These are phyloP conservation scores for Monilinia polystroma DNA, from an alignment of 2,329 filamentous ascomycete species.

Conservation along the genomic window DNA sequence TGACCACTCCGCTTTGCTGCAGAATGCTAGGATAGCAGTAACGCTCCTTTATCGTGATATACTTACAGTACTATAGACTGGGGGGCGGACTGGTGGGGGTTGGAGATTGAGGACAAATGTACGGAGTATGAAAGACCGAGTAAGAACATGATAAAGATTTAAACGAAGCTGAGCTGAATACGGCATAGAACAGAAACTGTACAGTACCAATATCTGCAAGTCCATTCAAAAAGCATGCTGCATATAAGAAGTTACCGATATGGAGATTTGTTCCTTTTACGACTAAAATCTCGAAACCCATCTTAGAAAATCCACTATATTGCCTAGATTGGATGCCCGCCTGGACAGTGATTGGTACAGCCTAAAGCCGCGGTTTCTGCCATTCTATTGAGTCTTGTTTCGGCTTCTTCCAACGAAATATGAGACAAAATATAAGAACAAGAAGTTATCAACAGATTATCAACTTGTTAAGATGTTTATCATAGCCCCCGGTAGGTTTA, in stretches of 20 bases:
- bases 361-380: not conserved
- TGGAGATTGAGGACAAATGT: conserved; percentile 2
- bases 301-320: not conserved
- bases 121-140: too few species aligned
- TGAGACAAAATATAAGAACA: not conserved
- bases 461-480: not conserved
- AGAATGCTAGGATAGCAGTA: not conserved
- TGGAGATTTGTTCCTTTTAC: not conserved
- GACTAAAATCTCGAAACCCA: not conserved
- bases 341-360: not conserved
- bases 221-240: not conserved
- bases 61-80: not conserved
- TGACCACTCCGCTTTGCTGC: conserved; percentile 2
- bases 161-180: not conserved
- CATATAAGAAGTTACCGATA: not conserved
- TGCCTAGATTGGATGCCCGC: not conserved
- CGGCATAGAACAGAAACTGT: not conserved
- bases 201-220: not conserved
- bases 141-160: not conserved
- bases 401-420: not conserved
- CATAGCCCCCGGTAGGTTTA: not conserved
- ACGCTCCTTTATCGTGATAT: not conserved
- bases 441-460: not conserved
- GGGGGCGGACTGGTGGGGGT: not conserved
- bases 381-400: not conserved